phyloP scores from a whole-genome alignment of 768 basidiomycete species.

The Tephrocybe sp. region DNA sequence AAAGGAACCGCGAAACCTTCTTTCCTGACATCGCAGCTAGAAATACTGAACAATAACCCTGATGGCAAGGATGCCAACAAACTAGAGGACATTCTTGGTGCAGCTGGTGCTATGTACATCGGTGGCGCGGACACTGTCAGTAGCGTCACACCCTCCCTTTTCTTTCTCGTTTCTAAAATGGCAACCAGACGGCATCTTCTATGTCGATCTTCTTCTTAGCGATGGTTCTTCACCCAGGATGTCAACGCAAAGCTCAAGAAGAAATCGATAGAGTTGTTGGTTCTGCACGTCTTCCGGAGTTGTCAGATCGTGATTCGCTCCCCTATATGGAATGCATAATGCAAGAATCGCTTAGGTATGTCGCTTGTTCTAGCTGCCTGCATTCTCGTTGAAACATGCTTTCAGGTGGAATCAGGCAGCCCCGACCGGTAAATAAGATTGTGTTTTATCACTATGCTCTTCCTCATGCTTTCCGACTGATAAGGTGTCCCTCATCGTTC shows the following conservation, averaged over 20 bases:
- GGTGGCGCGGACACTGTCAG: conserved; percentile 36
- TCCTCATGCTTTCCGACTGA: neutral
- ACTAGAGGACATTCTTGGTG: conserved; percentile 18
- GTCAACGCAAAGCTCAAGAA: conserved; percentile 35
- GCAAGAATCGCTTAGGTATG: conserved; percentile 25
- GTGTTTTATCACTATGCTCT: neutral
- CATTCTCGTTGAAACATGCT: neutral
- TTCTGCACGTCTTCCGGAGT: conserved; percentile 31
- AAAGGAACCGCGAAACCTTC: conserved; percentile 22
- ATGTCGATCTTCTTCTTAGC: conserved; percentile 34
- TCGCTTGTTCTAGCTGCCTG: neutral
- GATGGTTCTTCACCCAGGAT: conserved; percentile 36
- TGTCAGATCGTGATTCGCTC: conserved; percentile 27
- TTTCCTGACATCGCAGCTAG: conserved; percentile 19
- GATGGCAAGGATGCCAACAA: conserved; percentile 1
- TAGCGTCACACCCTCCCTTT: neutral
- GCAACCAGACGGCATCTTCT: conserved; percentile 26
- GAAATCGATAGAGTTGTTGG: conserved; percentile 41
- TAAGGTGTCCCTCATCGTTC: conserved; percentile 21
- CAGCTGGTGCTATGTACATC: conserved; percentile 19
- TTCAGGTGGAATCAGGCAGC: conserved; percentile 10
- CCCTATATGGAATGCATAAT: conserved; percentile 37
- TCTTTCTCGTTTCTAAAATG: neutral
- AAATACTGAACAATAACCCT: conserved; percentile 6
- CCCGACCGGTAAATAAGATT: conserved; percentile 2